Evolutionary conservation across 495 filamentous ascomycete genomes (phyloP).

Genomic region (Parathielavia hyrcaniae): DNA sequence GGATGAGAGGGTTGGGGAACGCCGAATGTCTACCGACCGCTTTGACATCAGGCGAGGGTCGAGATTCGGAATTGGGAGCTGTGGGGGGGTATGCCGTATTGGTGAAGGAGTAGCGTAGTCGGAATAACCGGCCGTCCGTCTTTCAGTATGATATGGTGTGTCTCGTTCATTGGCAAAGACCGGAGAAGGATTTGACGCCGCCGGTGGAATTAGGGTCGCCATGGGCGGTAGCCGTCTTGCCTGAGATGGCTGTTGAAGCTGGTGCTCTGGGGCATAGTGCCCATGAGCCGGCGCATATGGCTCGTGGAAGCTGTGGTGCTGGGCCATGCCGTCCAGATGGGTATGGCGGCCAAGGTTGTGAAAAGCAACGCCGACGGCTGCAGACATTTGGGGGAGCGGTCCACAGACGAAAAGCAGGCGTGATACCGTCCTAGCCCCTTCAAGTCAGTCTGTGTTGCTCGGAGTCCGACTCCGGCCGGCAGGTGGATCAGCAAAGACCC

Average conservation of each 20-base stretch:
- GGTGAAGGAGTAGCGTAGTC: constrained; percentile 37
- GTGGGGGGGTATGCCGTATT: constrained; percentile 34
- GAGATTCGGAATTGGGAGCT: constrained; percentile 31
- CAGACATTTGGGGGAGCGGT: constrained; percentile 33
- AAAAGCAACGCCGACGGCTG: constrained; percentile 37
- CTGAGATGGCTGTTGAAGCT: constrained; percentile 20
- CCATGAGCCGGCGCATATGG: constrained; percentile 33
- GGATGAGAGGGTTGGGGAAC: constrained; percentile 34
- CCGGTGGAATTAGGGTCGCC: constrained; percentile 29
- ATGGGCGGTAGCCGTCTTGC: constrained; percentile 25
- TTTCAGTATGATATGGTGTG: constrained; percentile 23
- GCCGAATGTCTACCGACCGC: constrained; percentile 31
- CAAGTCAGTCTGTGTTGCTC: constrained; percentile 22
- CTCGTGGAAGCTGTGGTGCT: constrained; percentile 37
- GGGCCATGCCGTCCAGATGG: constrained; percentile 45
- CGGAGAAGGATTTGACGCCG: constrained; percentile 21
- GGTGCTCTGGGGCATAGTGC: constrained; percentile 39
- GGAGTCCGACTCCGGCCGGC: background rate
- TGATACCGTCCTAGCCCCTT: constrained; percentile 18
- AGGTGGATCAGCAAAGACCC: constrained; percentile 4
- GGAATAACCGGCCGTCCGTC: constrained; percentile 22
- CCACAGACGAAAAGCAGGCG: constrained; percentile 9
- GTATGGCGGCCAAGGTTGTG: constrained; percentile 39
- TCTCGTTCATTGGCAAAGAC: constrained; percentile 28
- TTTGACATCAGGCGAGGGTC: constrained; percentile 32